A percentile compares a stretch with the other conserved stretches of the same genome.
phyloP scores from a whole-genome alignment of 1,284 basidiomycete species.

The Ustilago cynodontis region DNA sequence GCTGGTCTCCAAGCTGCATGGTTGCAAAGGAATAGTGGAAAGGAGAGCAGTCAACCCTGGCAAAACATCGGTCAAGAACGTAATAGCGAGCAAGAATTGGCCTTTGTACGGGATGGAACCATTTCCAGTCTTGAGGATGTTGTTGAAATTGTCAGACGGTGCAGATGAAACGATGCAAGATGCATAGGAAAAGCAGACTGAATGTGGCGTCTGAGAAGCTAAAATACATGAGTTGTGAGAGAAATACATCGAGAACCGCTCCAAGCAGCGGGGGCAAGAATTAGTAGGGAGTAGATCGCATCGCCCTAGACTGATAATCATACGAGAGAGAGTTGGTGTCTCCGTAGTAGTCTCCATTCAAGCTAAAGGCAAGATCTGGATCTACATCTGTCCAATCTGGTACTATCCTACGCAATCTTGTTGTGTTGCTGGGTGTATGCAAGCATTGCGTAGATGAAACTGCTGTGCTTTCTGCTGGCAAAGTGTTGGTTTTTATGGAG shows the following conservation, averaged over 20 bases:
- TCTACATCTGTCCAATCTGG: conserved; percentile 54
- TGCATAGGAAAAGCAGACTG: too few relatives aligned
- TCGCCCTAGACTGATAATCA: conserved; percentile 42
- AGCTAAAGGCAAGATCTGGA: conserved; percentile 45
- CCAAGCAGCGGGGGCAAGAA: neutral
- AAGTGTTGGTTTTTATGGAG: conserved; percentile 9
- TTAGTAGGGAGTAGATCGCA: conserved; percentile 43
- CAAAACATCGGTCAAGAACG: conserved; percentile 10
- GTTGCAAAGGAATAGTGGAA: conserved; percentile 31
- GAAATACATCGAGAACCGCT: too few relatives aligned
- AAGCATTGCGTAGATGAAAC: conserved; percentile 21
- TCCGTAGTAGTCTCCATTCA: conserved; percentile 45
- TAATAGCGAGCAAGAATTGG: conserved; percentile 8
- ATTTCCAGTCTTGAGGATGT: conserved; percentile 23
- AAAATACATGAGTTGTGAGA: conserved; percentile 8
- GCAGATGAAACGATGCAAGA: neutral
- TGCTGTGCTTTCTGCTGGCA: conserved; percentile 3
- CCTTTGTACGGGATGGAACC: conserved; percentile 13
- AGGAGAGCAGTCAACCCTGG: conserved; percentile 41
- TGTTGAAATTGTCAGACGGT: conserved; percentile 23
- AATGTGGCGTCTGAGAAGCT: too few relatives aligned
- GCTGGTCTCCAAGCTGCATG: conserved; percentile 49
- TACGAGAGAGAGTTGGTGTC: conserved; percentile 45
- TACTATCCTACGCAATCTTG: conserved; percentile 27
- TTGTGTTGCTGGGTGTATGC: conserved; percentile 4